These are phyloP conservation scores for Geotrichum aggregatum DNA, from an alignment of 1,139 yeast species.

Conservation along the genomic window DNA sequence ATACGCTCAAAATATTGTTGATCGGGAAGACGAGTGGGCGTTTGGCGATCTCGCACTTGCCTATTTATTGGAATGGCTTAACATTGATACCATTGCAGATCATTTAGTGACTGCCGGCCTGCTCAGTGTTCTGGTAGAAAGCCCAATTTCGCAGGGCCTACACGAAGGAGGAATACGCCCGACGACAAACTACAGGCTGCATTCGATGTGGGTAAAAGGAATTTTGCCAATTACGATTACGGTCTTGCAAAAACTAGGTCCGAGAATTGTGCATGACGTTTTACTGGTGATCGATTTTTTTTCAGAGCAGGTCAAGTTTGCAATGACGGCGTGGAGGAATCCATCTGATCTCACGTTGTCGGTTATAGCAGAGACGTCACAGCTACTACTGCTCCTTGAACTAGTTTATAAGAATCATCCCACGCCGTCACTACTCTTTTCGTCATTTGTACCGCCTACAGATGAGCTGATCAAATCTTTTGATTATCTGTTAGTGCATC, in stretches of 20 bases:
- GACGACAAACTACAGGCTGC: slow-evolving; percentile 50
- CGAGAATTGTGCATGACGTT: slow-evolving; percentile 59
- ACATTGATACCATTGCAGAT: slow-evolving; percentile 61
- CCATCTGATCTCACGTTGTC: slow-evolving; percentile 61
- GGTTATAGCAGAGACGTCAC: slow-evolving; percentile 72
- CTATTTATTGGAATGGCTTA: slow-evolving; percentile 65
- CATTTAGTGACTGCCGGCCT: slow-evolving; percentile 61
- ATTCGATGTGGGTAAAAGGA: slow-evolving; percentile 79
- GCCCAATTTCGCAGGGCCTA: slow-evolving; percentile 64
- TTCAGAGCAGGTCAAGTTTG: slow-evolving; percentile 56
- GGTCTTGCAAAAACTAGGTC: slow-evolving; percentile 60
- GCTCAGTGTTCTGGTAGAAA: slow-evolving; percentile 65
- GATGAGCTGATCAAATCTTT: slow-evolving; percentile 53
- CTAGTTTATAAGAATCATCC: slow-evolving; percentile 44
- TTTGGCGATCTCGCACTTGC: slow-evolving; percentile 71
- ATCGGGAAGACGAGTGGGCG: slow-evolving; percentile 49
- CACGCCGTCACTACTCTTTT: slow-evolving; percentile 39
- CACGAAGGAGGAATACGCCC: slow-evolving; percentile 63
- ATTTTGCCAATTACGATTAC: slow-evolving; percentile 63
- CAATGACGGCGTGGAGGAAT: slow-evolving; percentile 67
- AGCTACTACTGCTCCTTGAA: slow-evolving; percentile 63
- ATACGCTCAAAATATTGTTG: slow-evolving; percentile 48
- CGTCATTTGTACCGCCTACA: slow-evolving; percentile 6
- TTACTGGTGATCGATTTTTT: slow-evolving; percentile 62
- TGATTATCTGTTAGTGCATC: slow-evolving; percentile 74